Percentiles rank a stretch among this genome's conserved stretches.
Evolutionary conservation across 108 stramenopile species (phyloP).

Genomic region (Nitzschia sp.): DNA sequence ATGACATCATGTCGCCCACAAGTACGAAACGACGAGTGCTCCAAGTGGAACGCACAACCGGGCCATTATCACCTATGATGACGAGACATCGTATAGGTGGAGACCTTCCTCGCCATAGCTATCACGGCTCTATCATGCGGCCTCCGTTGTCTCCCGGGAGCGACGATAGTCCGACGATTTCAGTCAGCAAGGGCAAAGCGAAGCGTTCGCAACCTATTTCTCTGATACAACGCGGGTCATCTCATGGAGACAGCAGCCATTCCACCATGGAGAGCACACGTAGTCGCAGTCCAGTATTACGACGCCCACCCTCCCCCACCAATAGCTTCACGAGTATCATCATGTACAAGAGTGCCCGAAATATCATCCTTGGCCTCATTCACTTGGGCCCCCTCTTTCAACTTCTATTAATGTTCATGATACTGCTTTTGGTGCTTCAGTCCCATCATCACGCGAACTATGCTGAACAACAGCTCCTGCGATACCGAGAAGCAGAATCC

Average conservation of each 20-base stretch:
- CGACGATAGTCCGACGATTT: neutral
- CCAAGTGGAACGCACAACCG: neutral
- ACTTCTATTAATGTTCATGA: conserved; percentile 10
- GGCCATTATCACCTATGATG: neutral
- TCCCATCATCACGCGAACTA: conserved; percentile 20
- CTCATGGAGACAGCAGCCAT: neutral
- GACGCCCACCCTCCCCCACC: neutral
- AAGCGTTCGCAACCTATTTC: neutral
- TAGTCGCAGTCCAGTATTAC: neutral
- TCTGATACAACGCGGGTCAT: neutral
- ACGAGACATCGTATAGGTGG: neutral
- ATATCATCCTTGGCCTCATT: neutral
- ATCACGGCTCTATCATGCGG: neutral
- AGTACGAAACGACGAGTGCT: neutral
- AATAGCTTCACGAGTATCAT: neutral
- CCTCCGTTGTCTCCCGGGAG: neutral
- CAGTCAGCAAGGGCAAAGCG: neutral
- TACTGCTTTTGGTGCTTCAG: conserved; percentile 21
- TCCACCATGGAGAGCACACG: neutral
- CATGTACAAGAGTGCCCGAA: neutral
- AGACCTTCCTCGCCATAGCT: neutral
- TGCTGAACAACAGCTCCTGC: conserved; percentile 19
- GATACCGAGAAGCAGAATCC: conserved; percentile 36
- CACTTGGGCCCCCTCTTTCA: conserved; percentile 15
- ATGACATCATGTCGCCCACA: neutral